These are phyloP conservation scores for Beauveria australis DNA, from an alignment of 2,329 filamentous ascomycete genomes.

Conservation along the genomic window DNA sequence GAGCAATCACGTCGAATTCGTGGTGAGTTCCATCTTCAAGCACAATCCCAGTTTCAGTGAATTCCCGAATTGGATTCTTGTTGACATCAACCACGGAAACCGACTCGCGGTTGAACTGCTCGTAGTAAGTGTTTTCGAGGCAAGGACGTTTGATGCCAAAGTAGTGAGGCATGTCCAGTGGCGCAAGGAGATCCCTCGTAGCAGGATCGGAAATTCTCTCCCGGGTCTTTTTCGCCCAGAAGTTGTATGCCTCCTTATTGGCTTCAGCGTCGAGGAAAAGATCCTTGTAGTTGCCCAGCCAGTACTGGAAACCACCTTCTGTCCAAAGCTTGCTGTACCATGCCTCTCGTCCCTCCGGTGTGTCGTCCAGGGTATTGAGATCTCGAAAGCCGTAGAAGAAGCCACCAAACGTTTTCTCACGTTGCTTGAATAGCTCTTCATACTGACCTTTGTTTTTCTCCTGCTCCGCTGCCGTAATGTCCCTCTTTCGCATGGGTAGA, in stretches of 20 bases:
- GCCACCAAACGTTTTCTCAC: not conserved
- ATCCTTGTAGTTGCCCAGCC: conserved; percentile 23
- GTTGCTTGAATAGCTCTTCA: not conserved
- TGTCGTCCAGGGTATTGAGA: conserved; percentile 9
- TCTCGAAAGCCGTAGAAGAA: not conserved
- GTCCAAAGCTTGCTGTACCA: conserved; percentile 34
- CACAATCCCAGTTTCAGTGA: conserved; percentile 31
- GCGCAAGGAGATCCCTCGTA: conserved; percentile 37
- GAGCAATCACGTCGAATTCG: conserved; percentile 28
- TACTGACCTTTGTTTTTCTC: not conserved
- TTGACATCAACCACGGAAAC: conserved; percentile 31
- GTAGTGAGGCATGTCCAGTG: conserved; percentile 33
- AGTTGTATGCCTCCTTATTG: conserved; percentile 38
- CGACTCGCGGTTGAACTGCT: conserved; percentile 26
- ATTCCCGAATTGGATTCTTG: conserved; percentile 30
- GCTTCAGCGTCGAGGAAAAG: conserved; percentile 30
- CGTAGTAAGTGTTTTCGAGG: conserved; percentile 42
- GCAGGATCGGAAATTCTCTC: conserved; percentile 35
- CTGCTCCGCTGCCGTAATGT: conserved; percentile 8
- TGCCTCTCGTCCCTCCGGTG: conserved; percentile 31
- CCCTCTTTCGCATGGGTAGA: conserved; percentile 46
- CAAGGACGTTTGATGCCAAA: conserved; percentile 38
- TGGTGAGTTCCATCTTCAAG: conserved; percentile 24
- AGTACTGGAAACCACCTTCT: conserved; percentile 34
- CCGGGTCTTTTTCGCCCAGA: conserved; percentile 38